phyloP scores from a whole-genome alignment of 225 moss, liverwort and hornwort genomes.

The Pseudoscleropodium purum region DNA sequence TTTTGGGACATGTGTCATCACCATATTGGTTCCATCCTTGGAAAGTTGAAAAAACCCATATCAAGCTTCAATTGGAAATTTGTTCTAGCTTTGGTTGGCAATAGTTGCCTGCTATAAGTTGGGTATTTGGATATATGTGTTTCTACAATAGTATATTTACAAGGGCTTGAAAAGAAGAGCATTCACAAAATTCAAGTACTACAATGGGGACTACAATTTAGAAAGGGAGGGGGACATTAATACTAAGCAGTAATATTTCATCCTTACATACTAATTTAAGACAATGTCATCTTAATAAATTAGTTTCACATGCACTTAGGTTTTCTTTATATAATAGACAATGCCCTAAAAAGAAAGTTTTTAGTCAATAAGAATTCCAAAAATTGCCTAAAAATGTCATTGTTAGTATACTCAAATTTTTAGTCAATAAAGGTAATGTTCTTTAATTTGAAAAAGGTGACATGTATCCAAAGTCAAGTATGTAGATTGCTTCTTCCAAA shows the following conservation, averaged over 20 bases:
- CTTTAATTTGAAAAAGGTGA: not conserved
- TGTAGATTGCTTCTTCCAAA: not conserved
- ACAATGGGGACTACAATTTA: too few species aligned
- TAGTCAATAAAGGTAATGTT: rapidly evolving
- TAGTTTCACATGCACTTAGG: not conserved
- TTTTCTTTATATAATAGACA: not conserved
- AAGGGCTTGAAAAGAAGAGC: not conserved
- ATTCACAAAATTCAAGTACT: rapidly evolving
- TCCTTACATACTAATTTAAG: not conserved
- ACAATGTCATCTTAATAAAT: not conserved
- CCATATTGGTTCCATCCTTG: too few species aligned
- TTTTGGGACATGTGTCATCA: too few species aligned
- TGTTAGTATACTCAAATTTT: not conserved
- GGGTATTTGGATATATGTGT: too few species aligned
- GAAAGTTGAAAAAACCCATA: too few species aligned
- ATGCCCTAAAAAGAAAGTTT: not conserved
- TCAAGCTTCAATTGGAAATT: too few species aligned
- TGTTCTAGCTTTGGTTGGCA: too few species aligned
- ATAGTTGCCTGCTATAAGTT: too few species aligned
- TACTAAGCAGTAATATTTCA: not conserved
- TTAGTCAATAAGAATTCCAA: not conserved
- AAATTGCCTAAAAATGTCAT: not conserved
- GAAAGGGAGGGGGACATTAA: not conserved
- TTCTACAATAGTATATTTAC: not conserved
- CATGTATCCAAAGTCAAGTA: not conserved